phyloP scores from a whole-genome alignment of 768 basidiomycete species.

The Neoboletus brunneissimus region DNA sequence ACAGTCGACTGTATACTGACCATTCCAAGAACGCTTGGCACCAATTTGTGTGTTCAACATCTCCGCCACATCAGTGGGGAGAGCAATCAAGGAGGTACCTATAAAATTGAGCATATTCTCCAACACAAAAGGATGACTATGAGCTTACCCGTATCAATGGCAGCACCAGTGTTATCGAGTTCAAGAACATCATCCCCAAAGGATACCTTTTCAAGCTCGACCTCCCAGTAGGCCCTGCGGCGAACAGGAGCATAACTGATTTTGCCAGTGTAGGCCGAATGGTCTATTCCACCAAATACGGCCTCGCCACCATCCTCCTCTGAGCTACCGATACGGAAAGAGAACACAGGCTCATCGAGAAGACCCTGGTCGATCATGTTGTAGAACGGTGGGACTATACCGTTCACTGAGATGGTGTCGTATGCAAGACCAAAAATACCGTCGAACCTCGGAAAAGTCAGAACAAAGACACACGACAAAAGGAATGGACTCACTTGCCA shows the following conservation, averaged over 20 bases:
- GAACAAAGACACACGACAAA: background rate
- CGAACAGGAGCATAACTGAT: slow-evolving; percentile 87
- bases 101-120: slow-evolving; percentile 1
- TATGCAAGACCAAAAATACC: slow-evolving; percentile 94
- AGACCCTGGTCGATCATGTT: slow-evolving; percentile 82
- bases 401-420: slow-evolving; percentile 93
- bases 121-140: background rate
- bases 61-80: slow-evolving; percentile 94
- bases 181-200: slow-evolving; percentile 90
- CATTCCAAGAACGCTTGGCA: slow-evolving; percentile 92
- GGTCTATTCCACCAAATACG: slow-evolving; percentile 88
- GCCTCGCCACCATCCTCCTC: slow-evolving; percentile 90
- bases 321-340: slow-evolving; percentile 87
- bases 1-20: slow-evolving; percentile 92
- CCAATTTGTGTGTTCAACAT: slow-evolving; percentile 97
- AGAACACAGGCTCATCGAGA: slow-evolving; percentile 83
- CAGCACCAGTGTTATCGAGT: slow-evolving; percentile 90
- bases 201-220: slow-evolving; percentile 81
- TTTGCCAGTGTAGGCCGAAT: slow-evolving; percentile 70
- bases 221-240: slow-evolving; percentile 97
- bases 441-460: slow-evolving; percentile 64
- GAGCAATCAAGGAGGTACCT: slow-evolving; percentile 92
- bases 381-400: slow-evolving; percentile 92
- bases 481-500: slow-evolving; percentile 63
- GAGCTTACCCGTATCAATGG: slow-evolving; percentile 79